Evolutionary conservation across 2,329 filamentous ascomycete species (phyloP), one percentile per base, ranked within the genome.

Genomic region (Fonsecaea nubica): DNA sequence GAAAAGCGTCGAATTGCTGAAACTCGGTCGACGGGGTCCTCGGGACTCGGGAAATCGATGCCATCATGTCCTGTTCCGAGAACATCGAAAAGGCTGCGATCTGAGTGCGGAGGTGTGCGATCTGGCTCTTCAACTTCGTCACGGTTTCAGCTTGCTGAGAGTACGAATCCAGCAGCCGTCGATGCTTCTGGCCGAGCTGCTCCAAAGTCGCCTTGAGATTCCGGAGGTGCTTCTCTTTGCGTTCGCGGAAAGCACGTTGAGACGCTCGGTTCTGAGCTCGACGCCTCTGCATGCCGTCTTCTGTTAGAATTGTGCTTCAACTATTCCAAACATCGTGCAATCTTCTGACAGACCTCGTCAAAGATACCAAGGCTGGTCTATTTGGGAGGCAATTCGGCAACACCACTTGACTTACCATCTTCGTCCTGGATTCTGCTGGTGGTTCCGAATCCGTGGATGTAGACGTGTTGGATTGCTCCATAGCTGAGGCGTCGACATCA

Each of bases 261-360:
- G 60, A 62, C 3, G 60, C 60, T 10, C 60, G 60, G 30, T 62
- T 62, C 32, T 62, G 60, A 32, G 60, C 60, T 30, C 60, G 60
- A 8, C 60, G 60, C n/a, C 60, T 52, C 60, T 62, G 50, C 25
- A 36, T 32, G 45, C 10, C 58, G 4, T 30, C 30, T 56, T 56
- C 32, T 50, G 50, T 15, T 25, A 48, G 21, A 33, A 12, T 30
- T 38, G 9, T 42, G 36, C 36, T 36, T 25, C 3, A 15, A 30
- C 7, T 5, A 12, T 10, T 32, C 6, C 25, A 9, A 40, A 58
- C 4, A 30, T 7, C 2, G 10, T 9, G 7, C 8, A 21, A 18
- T n/a, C 6, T 38, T 52, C 45, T 48, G 2, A 7, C 8, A 50
- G 10, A 4, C 2, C 10, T 10, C 8, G 12, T 18, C 32, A 38